Evolutionary conservation across 2,329 filamentous ascomycete species (phyloP), one percentile per base, ranked within the genome.

Genomic region (Botrytis pseudocinerea): DNA sequence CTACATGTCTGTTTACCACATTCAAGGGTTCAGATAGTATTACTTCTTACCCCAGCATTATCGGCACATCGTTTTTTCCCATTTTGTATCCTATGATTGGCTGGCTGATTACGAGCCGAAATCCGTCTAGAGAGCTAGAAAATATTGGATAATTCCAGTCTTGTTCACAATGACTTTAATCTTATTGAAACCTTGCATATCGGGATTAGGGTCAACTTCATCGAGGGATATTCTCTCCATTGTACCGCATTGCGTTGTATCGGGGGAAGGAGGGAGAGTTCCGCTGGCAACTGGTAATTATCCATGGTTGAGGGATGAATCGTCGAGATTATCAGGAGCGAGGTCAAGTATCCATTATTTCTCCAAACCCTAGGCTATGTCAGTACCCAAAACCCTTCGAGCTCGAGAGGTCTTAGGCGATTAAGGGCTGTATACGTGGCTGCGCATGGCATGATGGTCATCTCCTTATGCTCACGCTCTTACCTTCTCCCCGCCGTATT

Each of bases 371-470:
- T 57, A 32, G 32, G 35, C 35, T 32, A 32, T 57, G 51, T 32
- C 18, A 22, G 65, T 42, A 25, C 48, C 48, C 14, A 42, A 38
- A 3, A 22, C 14, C 28, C 48, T 48, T 42, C 32, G 48, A 57
- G 40, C 57, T 69, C 18, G 65, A 57, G 25, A 44, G 28, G 16
- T 57, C 48, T 57, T n/a, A 16, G 65, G 35, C n/a, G 38, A 57
- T 69, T 25, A 12, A 64, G 18, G 38, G 38, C 12, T 70, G 69
- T 35, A 71, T 71, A 64, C 69, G 69, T 71, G 69, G 69, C 69
- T 71, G 69, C 69, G 69, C 69, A 65, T 64, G 18, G 38, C 35
- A 62, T 18, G 20, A 62, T 62, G 60, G 12, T 42, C 40, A 25
- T 51, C n/a, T 25, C 44, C 65, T 42, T 25, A 42, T 68, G 48